Percentiles rank a stretch among this genome's conserved stretches.
These are phyloP conservation scores for Apophysomyces trapeziformis DNA, from an alignment of 371 early-diverging fungal species.

Conservation along the genomic window DNA sequence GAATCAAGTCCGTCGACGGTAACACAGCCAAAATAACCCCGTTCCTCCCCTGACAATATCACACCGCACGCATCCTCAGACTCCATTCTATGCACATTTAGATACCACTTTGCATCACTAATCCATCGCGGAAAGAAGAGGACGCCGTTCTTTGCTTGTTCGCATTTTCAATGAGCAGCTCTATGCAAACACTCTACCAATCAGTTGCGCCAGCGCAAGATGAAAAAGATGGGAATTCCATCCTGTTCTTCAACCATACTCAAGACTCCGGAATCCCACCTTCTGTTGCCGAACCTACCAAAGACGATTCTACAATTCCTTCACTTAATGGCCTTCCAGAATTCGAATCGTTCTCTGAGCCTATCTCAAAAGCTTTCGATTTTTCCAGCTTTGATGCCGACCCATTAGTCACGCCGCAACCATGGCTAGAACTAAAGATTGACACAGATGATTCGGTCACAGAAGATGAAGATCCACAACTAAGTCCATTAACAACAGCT, in stretches of 20 bases:
- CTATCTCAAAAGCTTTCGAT: not conserved
- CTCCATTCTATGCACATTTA: constrained; percentile 11
- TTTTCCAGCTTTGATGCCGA: not conserved
- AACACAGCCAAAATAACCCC: constrained; percentile 8
- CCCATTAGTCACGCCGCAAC: not conserved
- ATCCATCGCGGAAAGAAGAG: constrained; percentile 10
- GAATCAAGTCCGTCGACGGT: constrained; percentile 2
- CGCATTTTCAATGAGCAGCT: constrained; percentile 8
- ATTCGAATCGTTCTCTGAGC: not conserved
- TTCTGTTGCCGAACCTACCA: not conserved
- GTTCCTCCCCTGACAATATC: constrained; percentile 4
- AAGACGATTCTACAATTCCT: constrained; percentile 1
- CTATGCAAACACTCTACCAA: constrained; percentile 4
- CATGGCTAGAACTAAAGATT: constrained; percentile 5
- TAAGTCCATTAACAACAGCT: constrained; percentile 18
- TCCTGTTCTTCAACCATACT: not conserved
- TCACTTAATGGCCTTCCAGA: not conserved
- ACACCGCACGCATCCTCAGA: constrained; percentile 2
- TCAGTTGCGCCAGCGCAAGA: constrained; percentile 2
- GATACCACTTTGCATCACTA: constrained; percentile 7
- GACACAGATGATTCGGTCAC: constrained; percentile 5
- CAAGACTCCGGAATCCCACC: not conserved
- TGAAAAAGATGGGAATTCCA: constrained; percentile 6
- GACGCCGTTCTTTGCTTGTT: constrained; percentile 9
- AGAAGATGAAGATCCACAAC: constrained; percentile 4